A percentile compares a stretch with the other conserved stretches of the same genome.
Evolutionary conservation across 2,329 filamentous ascomycete species (phyloP).

Genomic region (Tolypocladium nubicola): DNA sequence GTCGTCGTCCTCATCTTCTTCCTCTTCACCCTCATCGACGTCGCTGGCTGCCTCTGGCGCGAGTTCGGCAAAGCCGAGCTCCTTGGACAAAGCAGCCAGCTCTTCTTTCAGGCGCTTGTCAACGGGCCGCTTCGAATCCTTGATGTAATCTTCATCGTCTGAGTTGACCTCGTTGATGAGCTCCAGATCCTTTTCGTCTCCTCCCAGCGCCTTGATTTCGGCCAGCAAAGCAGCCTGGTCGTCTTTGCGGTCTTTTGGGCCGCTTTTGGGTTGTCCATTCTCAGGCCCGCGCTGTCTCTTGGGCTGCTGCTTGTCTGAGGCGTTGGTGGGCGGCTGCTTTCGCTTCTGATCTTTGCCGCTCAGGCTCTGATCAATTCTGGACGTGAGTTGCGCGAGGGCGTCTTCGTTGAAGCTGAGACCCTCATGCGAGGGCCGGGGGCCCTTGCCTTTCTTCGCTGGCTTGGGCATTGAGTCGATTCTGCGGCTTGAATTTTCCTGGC

Average conservation of each 20-base stretch:
- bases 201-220: conserved; percentile 55
- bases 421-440: conserved; percentile 11
- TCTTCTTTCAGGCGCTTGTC: conserved; percentile 30
- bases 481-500: not conserved
- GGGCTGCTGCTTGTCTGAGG: conserved; percentile 19
- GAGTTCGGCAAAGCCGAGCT: conserved; percentile 25
- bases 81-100: conserved; percentile 26
- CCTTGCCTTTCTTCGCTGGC: conserved; percentile 26
- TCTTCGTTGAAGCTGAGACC: conserved; percentile 32
- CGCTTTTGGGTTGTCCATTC: conserved; percentile 12
- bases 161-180: conserved; percentile 44
- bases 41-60: conserved; percentile 24
- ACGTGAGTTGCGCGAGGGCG: conserved; percentile 41
- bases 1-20: conserved; percentile 18
- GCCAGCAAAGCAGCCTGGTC: conserved; percentile 38
- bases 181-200: conserved; percentile 53
- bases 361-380: conserved; percentile 45
- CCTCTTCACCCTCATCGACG: conserved; percentile 24
- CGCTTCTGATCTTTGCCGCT: conserved; percentile 30
- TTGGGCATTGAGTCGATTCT: conserved; percentile 17
- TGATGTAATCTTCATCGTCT: conserved; percentile 24
- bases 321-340: conserved; percentile 28
- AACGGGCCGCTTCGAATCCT: conserved; percentile 19
- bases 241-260: conserved; percentile 7
- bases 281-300: conserved; percentile 26